Base-by-base conservation (phyloP, 2,329 filamentous ascomycete genomes). In the Aspergillus flavus region DNA sequence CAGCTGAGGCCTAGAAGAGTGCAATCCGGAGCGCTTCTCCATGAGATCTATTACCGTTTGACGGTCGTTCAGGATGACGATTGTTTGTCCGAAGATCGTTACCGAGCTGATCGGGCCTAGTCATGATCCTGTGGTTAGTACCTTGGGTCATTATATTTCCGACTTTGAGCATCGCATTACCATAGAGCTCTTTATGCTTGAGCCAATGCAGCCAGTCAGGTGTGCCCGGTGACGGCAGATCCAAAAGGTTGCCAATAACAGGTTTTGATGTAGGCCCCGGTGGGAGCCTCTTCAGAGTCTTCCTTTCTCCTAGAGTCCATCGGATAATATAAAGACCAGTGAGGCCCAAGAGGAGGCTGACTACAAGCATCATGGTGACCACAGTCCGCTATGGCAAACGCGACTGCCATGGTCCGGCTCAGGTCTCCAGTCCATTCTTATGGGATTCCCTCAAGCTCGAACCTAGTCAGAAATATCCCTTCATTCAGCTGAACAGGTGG, bases 241-340 rank as follows among this genome's bases (percentile, higher is more conserved):
- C 82, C 1, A 65, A 64, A 21, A 85, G 63, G 64, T 85, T 86
- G 3, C 84, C 84, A 6, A 85, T 32, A 0, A 86, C 26, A 0
- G 82, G 82, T 1, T 81, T 65, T 0, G 76, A 76, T 53, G 77
- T 82, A 0, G 84, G 84, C 0, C 84, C 84, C 0, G 83, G 84
- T 0, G 83, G 84, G 2, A 83, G 71, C 72, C 68, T 21, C 1
- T 19, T 28, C 6, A 11, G 21, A 1, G 10, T 32, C 9, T 23
- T 48, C n/a, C 21, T 6, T 4, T 11, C 4, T 4, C 11, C 14
- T 2, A 45, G 55, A 1, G 2, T 7, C 55, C n/a, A 32, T 43
- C n/a, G 21, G 21, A 58, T 9, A 12, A 53, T 12, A 54, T 61
- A 53, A 11, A 61, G 56, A 6, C 43, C 54, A 43, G 43, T 23